These are phyloP conservation scores for Ganoderma leucocontextum DNA, from an alignment of 1,284 basidiomycete genomes.

Conservation along the genomic window DNA sequence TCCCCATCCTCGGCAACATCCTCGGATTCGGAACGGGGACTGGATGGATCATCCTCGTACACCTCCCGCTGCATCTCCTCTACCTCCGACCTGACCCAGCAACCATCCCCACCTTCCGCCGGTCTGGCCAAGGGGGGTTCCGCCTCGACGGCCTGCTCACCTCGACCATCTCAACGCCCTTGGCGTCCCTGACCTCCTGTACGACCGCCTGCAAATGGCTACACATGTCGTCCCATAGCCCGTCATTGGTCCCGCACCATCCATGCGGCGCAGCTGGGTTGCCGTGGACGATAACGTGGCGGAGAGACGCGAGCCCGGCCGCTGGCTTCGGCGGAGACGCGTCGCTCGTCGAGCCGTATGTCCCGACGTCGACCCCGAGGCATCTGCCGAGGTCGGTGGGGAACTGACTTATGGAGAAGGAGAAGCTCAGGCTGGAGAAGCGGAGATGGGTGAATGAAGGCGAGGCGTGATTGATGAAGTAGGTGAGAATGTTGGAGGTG, in stretches of 20 bases:
- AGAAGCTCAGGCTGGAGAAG: neutral
- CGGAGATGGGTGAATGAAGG: slow-evolving; percentile 13
- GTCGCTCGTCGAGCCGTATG: neutral
- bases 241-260: neutral
- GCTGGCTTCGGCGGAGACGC: neutral
- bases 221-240: neutral
- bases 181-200: neutral
- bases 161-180: neutral
- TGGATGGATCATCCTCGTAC: slow-evolving; percentile 1
- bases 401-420: neutral
- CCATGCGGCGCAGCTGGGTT: neutral
- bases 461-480: neutral
- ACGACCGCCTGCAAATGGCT: neutral
- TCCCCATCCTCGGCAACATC: neutral
- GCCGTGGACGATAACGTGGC: slow-evolving; percentile 8
- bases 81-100: slow-evolving; percentile 16
- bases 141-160: neutral
- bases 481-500: neutral
- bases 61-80: slow-evolving; percentile 7
- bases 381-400: neutral
- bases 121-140: neutral
- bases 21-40: neutral
- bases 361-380: neutral
- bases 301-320: neutral
- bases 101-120: slow-evolving; percentile 14